Conservation (phyloP, 805 yeast species). For the Candida boleticola region DNA sequence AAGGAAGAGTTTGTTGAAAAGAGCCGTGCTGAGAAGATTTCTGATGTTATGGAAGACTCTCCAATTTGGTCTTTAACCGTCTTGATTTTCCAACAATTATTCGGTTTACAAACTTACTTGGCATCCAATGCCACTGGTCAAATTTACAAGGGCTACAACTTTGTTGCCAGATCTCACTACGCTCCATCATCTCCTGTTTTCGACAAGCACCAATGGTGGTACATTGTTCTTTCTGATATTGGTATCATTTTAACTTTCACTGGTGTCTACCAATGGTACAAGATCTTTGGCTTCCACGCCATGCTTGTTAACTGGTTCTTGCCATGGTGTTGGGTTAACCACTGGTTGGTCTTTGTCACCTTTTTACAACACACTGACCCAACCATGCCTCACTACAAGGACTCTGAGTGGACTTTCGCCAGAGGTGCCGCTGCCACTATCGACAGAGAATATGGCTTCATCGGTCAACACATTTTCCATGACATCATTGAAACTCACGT, state of each 20-base stretch:
- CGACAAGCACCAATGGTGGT: conserved; percentile 55
- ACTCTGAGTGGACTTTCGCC: conserved; percentile 59
- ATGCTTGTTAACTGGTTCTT: conserved; percentile 54
- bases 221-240: conserved; percentile 51
- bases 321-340: conserved; percentile 60
- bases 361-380: conserved; percentile 64
- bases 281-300: conserved; percentile 47
- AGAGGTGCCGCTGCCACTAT: conserved; percentile 68
- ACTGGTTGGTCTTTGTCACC: conserved; percentile 64
- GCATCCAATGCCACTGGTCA: conserved; percentile 59
- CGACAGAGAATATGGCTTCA: conserved; percentile 59
- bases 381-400: conserved; percentile 57
- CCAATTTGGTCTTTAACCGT: conserved; percentile 47
- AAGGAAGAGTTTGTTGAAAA: conserved; percentile 42
- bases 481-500: conserved; percentile 60
- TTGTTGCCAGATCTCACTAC: conserved; percentile 48
- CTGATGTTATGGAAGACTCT: conserved; percentile 53
- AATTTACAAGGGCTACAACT: conserved; percentile 37
- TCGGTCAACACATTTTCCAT: conserved; percentile 56
- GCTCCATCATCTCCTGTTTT: conserved; percentile 56
- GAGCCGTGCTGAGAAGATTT: conserved; percentile 29
- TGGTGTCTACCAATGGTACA: conserved; percentile 52
- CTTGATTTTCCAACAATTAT: conserved; percentile 53
- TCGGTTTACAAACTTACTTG: conserved; percentile 53
- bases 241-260: conserved; percentile 48